These are phyloP conservation scores for Cetraspora pellucida DNA, from an alignment of 192 early-diverging fungal species.

Conservation along the genomic window DNA sequence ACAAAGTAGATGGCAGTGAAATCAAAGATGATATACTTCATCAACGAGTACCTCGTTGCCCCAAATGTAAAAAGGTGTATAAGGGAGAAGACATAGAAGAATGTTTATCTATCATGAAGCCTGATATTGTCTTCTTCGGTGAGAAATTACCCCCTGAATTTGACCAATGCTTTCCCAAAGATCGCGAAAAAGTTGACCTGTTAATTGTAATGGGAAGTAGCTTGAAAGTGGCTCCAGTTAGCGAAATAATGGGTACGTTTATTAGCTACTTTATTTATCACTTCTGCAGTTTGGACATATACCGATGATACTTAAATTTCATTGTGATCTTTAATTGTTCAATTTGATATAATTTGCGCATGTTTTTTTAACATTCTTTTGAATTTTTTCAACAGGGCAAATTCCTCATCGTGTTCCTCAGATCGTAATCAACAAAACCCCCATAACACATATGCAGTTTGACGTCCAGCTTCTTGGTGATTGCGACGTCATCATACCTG, in stretches of 20 bases:
- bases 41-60: conserved; percentile 77
- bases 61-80: conserved; percentile 54
- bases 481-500: conserved; percentile 80
- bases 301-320: too few relatives aligned
- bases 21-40: conserved; percentile 81
- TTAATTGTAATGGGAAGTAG: conserved; percentile 95
- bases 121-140: conserved; percentile 97
- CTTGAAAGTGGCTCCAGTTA: conserved; percentile 94
- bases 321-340: not conserved
- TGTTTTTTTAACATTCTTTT: not conserved
- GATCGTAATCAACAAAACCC: conserved; percentile 90
- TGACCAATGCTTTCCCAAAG: conserved; percentile 68
- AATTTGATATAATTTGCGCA: not conserved
- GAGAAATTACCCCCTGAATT: conserved; percentile 87
- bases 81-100: conserved; percentile 51
- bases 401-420: conserved; percentile 84
- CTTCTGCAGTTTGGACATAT: not conserved
- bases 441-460: conserved; percentile 84
- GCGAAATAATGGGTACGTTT: conserved; percentile 75
- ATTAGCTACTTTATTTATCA: not conserved
- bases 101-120: conserved; percentile 78
- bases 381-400: conserved; percentile 48
- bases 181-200: conserved; percentile 80
- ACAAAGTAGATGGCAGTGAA: conserved; percentile 72
- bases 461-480: conserved; percentile 88